phyloP scores from a whole-genome alignment of 2,329 filamentous ascomycete species.

The Sphaerulina vaccinii region DNA sequence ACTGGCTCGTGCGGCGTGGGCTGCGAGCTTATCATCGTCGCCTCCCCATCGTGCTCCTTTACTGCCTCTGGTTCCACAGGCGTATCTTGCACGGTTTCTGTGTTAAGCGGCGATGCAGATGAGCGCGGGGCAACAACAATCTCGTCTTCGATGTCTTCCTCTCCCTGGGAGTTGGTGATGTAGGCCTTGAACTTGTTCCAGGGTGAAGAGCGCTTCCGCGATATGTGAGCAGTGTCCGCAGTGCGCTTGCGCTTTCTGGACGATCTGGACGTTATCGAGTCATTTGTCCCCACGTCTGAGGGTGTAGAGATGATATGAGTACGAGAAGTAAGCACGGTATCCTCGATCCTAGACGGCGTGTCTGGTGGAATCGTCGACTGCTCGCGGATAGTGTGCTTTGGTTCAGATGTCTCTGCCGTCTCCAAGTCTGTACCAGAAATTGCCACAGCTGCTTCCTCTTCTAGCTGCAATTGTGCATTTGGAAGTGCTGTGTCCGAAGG shows the following conservation, averaged over 20 bases:
- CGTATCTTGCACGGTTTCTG: constrained; percentile 11
- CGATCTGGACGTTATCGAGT: background rate
- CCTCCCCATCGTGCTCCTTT: constrained; percentile 6
- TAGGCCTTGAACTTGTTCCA: constrained; percentile 30
- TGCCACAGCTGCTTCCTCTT: constrained; percentile 17
- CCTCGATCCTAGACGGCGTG: constrained; percentile 12
- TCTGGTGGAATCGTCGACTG: constrained; percentile 5
- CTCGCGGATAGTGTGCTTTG: background rate
- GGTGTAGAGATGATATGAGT: background rate
- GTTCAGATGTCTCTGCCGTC: background rate
- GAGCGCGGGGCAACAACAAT: constrained; percentile 39
- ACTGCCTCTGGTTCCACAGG: constrained; percentile 2
- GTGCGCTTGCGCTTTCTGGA: constrained; percentile 33
- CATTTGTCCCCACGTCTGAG: constrained; percentile 1
- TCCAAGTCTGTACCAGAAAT: background rate
- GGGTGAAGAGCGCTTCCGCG: constrained; percentile 34
- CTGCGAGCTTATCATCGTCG: background rate
- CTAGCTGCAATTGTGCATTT: constrained; percentile 28
- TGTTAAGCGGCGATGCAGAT: background rate
- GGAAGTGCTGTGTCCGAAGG: constrained; percentile 31
- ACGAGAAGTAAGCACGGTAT: background rate
- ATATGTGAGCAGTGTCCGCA: constrained; percentile 10
- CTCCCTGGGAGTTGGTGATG: constrained; percentile 30
- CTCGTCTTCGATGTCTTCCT: constrained; percentile 41
- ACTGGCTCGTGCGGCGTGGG: background rate